Evolutionary conservation across 768 basidiomycete species (phyloP).

Genomic region (Leccinum arenicola): DNA sequence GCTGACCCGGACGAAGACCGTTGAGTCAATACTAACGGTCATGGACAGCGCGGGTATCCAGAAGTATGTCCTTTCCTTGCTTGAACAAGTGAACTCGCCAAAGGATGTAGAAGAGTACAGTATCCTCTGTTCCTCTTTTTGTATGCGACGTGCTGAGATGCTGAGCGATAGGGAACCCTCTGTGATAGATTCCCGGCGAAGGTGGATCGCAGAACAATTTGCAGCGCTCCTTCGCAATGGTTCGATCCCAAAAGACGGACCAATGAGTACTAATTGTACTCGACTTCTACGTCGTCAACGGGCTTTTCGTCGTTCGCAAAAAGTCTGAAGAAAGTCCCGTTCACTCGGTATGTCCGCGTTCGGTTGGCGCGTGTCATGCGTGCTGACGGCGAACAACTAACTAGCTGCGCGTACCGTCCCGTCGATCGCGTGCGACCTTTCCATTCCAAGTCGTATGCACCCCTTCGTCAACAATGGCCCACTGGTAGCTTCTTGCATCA

Average conservation of each 20-base stretch:
- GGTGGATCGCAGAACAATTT: constrained; percentile 89
- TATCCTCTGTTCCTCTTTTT: neutral
- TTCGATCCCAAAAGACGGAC: constrained; percentile 77
- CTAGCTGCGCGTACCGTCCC: constrained; percentile 57
- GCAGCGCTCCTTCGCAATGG: constrained; percentile 74
- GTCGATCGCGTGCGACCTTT: constrained; percentile 17
- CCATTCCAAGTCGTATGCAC: too few relatives aligned
- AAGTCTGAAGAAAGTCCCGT: constrained; percentile 63
- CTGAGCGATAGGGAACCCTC: constrained; percentile 40
- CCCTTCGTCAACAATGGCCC: too few relatives aligned
- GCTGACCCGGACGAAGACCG: constrained; percentile 88
- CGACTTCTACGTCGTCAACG: constrained; percentile 80
- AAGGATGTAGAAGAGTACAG: constrained; percentile 43
- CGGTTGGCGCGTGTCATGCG: neutral
- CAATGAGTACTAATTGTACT: constrained; percentile 73
- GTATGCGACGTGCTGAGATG: constrained; percentile 14
- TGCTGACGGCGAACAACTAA: constrained; percentile 1
- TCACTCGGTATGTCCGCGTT: constrained; percentile 47
- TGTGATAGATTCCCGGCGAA: constrained; percentile 53
- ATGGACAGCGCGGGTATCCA: constrained; percentile 75
- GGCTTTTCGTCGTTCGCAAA: constrained; percentile 75
- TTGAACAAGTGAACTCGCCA: constrained; percentile 56
- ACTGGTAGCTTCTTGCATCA: too few relatives aligned
- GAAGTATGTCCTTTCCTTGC: constrained; percentile 70
- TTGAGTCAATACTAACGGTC: constrained; percentile 76